Evolutionary conservation across 2,329 filamentous ascomycete genomes (phyloP).

Genomic region (Trichoderma sp.): DNA sequence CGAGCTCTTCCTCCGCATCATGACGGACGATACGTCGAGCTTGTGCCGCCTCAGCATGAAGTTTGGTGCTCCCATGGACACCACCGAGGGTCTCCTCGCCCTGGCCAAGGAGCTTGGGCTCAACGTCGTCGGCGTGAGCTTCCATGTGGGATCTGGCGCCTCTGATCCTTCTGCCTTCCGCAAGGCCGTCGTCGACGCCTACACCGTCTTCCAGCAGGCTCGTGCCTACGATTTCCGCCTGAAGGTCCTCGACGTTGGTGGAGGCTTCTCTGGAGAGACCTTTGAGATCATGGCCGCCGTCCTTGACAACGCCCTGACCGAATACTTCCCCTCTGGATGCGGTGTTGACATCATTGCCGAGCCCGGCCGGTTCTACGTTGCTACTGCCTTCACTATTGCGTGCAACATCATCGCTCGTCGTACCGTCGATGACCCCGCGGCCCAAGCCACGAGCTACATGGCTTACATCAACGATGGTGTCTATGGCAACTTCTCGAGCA

Average conservation of each 20-base stretch:
- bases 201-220: conserved; percentile 86
- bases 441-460: conserved; percentile 81
- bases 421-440: conserved; percentile 73
- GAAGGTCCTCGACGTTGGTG: conserved; percentile 89
- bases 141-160: conserved; percentile 96
- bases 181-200: conserved; percentile 88
- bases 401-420: conserved; percentile 96
- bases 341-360: conserved; percentile 89
- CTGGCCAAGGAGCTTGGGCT: conserved; percentile 81
- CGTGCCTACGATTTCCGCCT: conserved; percentile 75
- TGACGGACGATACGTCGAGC: conserved; percentile 94
- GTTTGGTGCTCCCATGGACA: conserved; percentile 89
- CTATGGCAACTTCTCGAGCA: conserved; percentile 98
- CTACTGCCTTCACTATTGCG: conserved; percentile 89
- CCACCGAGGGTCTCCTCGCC: conserved; percentile 74
- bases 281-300: conserved; percentile 90
- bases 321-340: conserved; percentile 76
- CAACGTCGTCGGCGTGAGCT: conserved; percentile 93
- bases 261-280: conserved; percentile 86
- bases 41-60: conserved; percentile 96
- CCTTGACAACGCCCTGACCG: conserved; percentile 77
- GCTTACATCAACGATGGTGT: conserved; percentile 96
- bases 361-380: conserved; percentile 95
- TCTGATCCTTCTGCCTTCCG: conserved; percentile 90
- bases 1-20: conserved; percentile 90